Conservation (phyloP, 2,329 filamentous ascomycete genomes). For the Hymenoscyphus repandus region DNA sequence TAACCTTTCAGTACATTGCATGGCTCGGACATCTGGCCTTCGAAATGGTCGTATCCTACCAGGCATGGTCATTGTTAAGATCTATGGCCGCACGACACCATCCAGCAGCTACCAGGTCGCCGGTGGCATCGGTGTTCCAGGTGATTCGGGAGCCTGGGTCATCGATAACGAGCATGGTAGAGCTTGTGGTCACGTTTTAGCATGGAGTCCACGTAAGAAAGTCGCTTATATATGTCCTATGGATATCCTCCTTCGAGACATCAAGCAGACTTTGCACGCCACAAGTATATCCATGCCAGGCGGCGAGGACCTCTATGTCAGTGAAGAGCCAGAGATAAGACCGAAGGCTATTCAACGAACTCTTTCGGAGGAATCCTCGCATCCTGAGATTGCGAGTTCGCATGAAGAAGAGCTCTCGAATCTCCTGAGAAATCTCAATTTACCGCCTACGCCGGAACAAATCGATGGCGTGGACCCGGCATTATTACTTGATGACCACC, state of each 20-base stretch:
- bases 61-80: slow-evolving; percentile 77
- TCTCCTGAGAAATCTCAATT: slow-evolving; percentile 13
- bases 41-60: slow-evolving; percentile 73
- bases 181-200: slow-evolving; percentile 85
- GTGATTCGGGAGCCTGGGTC: slow-evolving; percentile 91
- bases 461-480: slow-evolving; percentile 12
- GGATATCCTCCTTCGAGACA: slow-evolving; percentile 83
- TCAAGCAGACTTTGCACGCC: slow-evolving; percentile 71
- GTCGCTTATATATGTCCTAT: slow-evolving; percentile 93
- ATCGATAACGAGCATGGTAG: slow-evolving; percentile 73
- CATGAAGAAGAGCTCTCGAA: slow-evolving; percentile 13
- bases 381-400: neutral
- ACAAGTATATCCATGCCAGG: slow-evolving; percentile 66
- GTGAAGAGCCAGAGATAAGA: neutral
- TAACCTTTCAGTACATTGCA: slow-evolving; percentile 77
- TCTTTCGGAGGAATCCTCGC: neutral
- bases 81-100: slow-evolving; percentile 77
- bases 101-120: slow-evolving; percentile 64
- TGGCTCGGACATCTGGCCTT: slow-evolving; percentile 80
- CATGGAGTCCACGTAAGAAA: slow-evolving; percentile 74
- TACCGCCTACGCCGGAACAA: slow-evolving; percentile 17
- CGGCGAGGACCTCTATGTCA: slow-evolving; percentile 33
- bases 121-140: slow-evolving; percentile 62
- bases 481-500: neutral
- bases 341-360: neutral